Conservation (phyloP, 768 basidiomycete genomes). For the Hydnum rufescens region DNA sequence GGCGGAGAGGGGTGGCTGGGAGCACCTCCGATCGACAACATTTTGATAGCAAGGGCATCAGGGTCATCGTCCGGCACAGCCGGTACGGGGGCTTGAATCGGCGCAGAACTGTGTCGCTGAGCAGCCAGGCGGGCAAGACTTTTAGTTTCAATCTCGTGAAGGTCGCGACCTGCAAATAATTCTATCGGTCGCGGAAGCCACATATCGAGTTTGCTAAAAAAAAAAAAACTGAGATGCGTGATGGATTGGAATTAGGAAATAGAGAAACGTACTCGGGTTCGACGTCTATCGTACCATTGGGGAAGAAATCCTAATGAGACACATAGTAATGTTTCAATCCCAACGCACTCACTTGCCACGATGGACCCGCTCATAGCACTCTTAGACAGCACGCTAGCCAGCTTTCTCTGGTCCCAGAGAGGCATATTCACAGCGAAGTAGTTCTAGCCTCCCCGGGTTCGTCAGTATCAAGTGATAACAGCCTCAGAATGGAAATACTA, state of each 20-base stretch:
- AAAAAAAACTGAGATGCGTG: background rate
- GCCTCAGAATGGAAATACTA: background rate
- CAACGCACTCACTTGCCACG: slow-evolving; percentile 4
- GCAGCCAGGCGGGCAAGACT: background rate
- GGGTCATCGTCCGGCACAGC: no score
- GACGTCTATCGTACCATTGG: background rate
- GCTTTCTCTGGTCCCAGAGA: slow-evolving; percentile 4
- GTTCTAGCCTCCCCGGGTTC: background rate
- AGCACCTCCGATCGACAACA: no score
- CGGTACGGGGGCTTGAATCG: no score
- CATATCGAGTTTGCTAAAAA: background rate
- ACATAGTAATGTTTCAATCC: background rate
- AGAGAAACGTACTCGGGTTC: background rate
- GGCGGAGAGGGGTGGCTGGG: no score
- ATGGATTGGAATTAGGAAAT: background rate
- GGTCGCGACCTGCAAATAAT: background rate
- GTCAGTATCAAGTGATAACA: background rate
- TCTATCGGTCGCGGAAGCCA: background rate
- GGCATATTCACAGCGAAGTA: background rate
- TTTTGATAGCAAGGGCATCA: no score
- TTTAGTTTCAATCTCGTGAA: slow-evolving; percentile 2
- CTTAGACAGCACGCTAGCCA: slow-evolving; percentile 4
- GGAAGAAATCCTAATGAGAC: background rate
- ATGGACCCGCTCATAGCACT: slow-evolving; percentile 8
- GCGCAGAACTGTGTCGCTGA: background rate